Evolutionary conservation across 306 rosid species (phyloP).

Genomic region (Rubus parviflorus): DNA sequence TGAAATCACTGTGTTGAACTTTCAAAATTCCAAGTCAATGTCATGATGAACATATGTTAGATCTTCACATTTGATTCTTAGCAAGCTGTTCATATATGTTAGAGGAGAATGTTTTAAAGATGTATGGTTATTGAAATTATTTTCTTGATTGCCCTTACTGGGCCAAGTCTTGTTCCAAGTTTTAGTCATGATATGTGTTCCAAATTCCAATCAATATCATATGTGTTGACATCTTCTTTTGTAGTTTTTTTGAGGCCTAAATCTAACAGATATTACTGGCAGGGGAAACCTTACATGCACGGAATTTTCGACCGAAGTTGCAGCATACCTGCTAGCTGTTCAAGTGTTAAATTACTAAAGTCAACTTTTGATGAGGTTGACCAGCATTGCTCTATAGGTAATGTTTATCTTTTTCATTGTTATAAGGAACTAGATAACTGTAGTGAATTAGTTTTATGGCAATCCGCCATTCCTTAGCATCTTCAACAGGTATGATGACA

Average conservation of each 20-base stretch:
- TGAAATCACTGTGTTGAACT: constrained; percentile 4
- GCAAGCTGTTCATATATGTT: background rate
- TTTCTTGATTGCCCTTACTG: background rate
- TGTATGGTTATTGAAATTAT: background rate
- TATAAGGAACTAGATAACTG: background rate
- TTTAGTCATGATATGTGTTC: background rate
- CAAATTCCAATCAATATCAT: background rate
- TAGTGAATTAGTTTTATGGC: background rate
- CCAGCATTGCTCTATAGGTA: constrained; percentile 60
- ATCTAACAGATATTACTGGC: constrained; percentile 30
- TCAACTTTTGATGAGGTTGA: constrained; percentile 38
- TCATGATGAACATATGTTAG: background rate
- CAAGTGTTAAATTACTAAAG: constrained; percentile 40
- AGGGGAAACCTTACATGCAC: constrained; percentile 37
- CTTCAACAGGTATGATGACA: constrained; percentile 10
- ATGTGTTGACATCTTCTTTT: background rate
- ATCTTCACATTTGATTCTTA: background rate
- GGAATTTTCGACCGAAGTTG: constrained; percentile 44
- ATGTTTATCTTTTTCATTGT: background rate
- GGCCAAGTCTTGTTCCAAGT: background rate
- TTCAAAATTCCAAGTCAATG: background rate
- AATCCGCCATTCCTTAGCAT: background rate
- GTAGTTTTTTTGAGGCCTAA: background rate
- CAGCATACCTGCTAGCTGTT: constrained; percentile 35
- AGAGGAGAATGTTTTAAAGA: background rate